phyloP scores from a whole-genome alignment of 2,329 filamentous ascomycete species.

The Monosporascus sp. region DNA sequence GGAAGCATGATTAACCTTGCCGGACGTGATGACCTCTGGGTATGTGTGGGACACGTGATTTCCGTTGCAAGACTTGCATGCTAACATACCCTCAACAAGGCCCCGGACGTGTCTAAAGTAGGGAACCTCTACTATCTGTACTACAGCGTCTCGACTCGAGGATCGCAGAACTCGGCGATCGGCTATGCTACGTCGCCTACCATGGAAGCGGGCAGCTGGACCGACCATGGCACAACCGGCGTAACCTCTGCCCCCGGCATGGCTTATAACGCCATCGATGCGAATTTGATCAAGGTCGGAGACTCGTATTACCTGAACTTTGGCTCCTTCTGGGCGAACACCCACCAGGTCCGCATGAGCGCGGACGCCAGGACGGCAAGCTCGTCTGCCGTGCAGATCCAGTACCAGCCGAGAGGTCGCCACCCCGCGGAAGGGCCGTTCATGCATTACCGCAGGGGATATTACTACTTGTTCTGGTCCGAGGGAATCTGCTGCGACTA shows the following conservation, averaged over 20 bases:
- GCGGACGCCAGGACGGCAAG: constrained; percentile 24
- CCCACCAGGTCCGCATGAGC: constrained; percentile 51
- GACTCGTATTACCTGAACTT: constrained; percentile 47
- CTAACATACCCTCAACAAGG: constrained; percentile 33
- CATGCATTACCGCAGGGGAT: constrained; percentile 48
- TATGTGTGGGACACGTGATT: constrained; percentile 11
- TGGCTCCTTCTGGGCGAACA: constrained; percentile 60
- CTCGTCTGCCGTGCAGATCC: constrained; percentile 1
- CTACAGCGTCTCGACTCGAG: constrained; percentile 56
- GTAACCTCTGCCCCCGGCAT: constrained; percentile 35
- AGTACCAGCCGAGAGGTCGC: constrained; percentile 43
- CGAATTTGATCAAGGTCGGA: constrained; percentile 38
- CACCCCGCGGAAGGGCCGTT: constrained; percentile 53
- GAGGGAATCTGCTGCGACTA: constrained; percentile 58
- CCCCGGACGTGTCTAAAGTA: not conserved
- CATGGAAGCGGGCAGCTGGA: constrained; percentile 50
- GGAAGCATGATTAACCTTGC: constrained; percentile 34
- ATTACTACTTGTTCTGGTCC: constrained; percentile 62
- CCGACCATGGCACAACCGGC: constrained; percentile 49
- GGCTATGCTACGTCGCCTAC: constrained; percentile 39
- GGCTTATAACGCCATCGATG: constrained; percentile 53
- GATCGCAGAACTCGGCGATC: constrained; percentile 52
- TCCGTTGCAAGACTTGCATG: too few species aligned
- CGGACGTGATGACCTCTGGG: constrained; percentile 39
- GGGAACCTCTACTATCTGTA: constrained; percentile 51